A percentile compares a stretch with the other conserved stretches of the same genome.
These are phyloP conservation scores for Cyclotella sp. DNA, from an alignment of 108 stramenopile species.

Conservation along the genomic window DNA sequence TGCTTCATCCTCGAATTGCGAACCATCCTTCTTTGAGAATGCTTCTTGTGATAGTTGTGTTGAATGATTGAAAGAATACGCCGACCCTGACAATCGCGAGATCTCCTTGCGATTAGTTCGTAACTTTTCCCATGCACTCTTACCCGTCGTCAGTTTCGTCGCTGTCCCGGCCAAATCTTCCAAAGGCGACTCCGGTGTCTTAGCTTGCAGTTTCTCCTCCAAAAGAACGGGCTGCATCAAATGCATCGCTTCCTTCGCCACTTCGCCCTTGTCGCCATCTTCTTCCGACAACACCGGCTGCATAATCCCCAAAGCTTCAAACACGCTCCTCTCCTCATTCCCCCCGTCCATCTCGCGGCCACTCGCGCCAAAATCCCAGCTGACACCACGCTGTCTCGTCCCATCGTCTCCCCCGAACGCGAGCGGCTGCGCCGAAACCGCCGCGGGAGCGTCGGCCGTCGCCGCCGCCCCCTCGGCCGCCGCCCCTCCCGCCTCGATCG, in stretches of 20 bases:
- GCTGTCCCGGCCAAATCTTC: neutral
- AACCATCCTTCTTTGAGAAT: neutral
- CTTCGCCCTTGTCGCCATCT: neutral
- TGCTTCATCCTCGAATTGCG: slow-evolving; percentile 48
- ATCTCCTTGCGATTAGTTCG: neutral
- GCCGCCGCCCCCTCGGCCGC: neutral
- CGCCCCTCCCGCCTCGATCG: neutral
- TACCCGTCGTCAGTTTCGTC: neutral
- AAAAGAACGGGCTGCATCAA: neutral
- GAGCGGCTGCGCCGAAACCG: neutral
- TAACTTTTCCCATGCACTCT: neutral
- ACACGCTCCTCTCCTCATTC: slow-evolving; percentile 23
- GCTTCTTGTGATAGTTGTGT: neutral
- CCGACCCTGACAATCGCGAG: neutral
- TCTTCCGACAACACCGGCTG: slow-evolving; percentile 37
- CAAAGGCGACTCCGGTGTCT: neutral
- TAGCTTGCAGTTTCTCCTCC: neutral
- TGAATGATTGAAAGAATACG: neutral
- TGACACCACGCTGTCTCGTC: slow-evolving; percentile 30
- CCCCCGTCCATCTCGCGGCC: slow-evolving; percentile 1
- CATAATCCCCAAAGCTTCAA: slow-evolving; percentile 46
- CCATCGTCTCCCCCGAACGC: neutral
- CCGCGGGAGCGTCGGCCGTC: neutral
- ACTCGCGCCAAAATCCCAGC: slow-evolving; percentile 34
- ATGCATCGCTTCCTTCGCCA: neutral